Evolutionary conservation across 768 basidiomycete species (phyloP), one percentile per base, ranked within the genome.

Genomic region (Lyophyllum shimeji): DNA sequence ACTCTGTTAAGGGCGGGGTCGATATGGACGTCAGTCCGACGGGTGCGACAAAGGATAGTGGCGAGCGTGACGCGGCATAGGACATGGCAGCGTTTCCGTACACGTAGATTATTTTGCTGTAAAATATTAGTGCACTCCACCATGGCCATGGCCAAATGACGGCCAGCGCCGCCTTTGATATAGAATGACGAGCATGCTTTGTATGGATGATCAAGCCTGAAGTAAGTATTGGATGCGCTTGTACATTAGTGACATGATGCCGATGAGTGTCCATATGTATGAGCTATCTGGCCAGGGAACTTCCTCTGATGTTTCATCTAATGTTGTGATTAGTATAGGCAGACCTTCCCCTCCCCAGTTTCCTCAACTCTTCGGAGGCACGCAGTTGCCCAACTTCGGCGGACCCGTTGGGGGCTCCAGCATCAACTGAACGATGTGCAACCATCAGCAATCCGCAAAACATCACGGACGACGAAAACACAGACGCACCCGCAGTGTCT

Each of bases 401-500:
- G 56, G 47, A 2, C 55, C 62, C 7, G 43, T n/a, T 5, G 40
- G 23, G 11, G 63, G 63, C 29, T 60, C 60, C 21, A 58, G 21
- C 20, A 63, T 63, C 29, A 63, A 31, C 62, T 60, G 24, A 42
- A 43, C 21, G 18, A 31, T 15, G 29, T 11, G 2, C 7, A 1
- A 18, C 13, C 7, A 52, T 40, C 9, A 57, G 47, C 43, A 25
- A 46, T n/a, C 1, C 20, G 31, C 15, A 37, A 13, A 3, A 13
- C 15, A 17, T 13, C 34, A 50, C 42, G 6, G 2, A 18, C 17
- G 23, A 12, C 9, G 11, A 33, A 11, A 39, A 31, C 13, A 6
- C 44, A 53, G 40, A 69, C 82, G 48, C 62, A 87, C 90, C 74
- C 76, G 73, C 63, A 95, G 63, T 0, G 93, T 96, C 71, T 94